Evolutionary conservation across 1,139 yeast genomes (phyloP).

Genomic region (Taphrina pruni): DNA sequence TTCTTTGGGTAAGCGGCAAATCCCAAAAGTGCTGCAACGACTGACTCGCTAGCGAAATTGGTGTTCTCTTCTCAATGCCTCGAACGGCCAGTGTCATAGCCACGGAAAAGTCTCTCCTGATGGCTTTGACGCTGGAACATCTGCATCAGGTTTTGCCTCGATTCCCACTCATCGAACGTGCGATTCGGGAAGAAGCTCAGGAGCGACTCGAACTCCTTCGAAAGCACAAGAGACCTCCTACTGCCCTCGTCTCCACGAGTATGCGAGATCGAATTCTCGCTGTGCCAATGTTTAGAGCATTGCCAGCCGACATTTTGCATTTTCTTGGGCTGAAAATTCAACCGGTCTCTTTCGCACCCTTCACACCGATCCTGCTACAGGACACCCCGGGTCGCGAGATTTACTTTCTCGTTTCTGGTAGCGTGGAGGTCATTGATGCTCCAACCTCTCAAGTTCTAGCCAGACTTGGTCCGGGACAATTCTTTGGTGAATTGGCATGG

Average conservation of each 20-base stretch:
- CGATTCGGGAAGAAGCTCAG: constrained; percentile 78
- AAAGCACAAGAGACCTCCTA: constrained; percentile 56
- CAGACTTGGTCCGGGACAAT: constrained; percentile 65
- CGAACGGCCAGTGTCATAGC: constrained; percentile 83
- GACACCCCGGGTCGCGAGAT: constrained; percentile 68
- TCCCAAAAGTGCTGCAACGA: background rate
- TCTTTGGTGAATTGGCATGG: constrained; percentile 80
- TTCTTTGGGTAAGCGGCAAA: constrained; percentile 58
- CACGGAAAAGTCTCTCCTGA: constrained; percentile 66
- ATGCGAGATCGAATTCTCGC: constrained; percentile 53
- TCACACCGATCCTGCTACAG: constrained; percentile 65
- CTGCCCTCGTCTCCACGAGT: constrained; percentile 20
- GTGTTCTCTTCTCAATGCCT: constrained; percentile 74
- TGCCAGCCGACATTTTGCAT: constrained; percentile 66
- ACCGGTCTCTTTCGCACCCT: constrained; percentile 60
- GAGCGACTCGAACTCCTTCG: constrained; percentile 74
- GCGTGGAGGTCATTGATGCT: constrained; percentile 68
- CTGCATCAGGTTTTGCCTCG: constrained; percentile 64
- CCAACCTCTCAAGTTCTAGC: constrained; percentile 57
- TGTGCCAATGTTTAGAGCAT: constrained; percentile 63
- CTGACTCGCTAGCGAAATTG: constrained; percentile 59
- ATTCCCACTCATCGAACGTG: constrained; percentile 69
- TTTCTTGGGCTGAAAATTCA: constrained; percentile 68
- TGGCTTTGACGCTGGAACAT: constrained; percentile 69
- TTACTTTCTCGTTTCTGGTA: constrained; percentile 69